These are phyloP conservation scores for Candida neerlandica DNA, from an alignment of 1,139 yeast species.

Conservation along the genomic window DNA sequence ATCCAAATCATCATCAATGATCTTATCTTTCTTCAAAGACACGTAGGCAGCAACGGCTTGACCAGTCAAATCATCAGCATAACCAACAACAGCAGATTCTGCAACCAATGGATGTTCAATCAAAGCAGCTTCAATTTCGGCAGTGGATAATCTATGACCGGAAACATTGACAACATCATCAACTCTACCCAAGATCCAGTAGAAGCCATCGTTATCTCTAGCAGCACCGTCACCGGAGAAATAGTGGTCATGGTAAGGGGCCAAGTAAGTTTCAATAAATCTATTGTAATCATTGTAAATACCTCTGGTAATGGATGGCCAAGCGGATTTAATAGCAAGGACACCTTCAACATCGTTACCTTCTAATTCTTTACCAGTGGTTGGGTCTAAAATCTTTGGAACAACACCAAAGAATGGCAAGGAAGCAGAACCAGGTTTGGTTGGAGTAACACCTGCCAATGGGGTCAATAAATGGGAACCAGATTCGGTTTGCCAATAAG, in stretches of 20 bases:
- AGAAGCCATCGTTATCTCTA: constrained; percentile 74
- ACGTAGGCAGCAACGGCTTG: constrained; percentile 85
- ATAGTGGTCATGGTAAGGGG: constrained; percentile 68
- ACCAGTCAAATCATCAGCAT: constrained; percentile 79
- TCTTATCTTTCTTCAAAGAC: constrained; percentile 53
- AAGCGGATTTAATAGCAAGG: constrained; percentile 65
- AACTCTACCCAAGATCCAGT: constrained; percentile 80
- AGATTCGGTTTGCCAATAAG: constrained; percentile 86
- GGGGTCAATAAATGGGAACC: constrained; percentile 77
- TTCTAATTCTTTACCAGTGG: constrained; percentile 63
- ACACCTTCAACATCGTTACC: constrained; percentile 75
- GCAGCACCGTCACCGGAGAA: constrained; percentile 87
- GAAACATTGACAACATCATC: constrained; percentile 84
- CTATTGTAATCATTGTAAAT: constrained; percentile 71
- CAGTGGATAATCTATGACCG: constrained; percentile 79
- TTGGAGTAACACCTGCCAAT: constrained; percentile 71
- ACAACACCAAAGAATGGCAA: constrained; percentile 78
- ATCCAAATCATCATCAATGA: constrained; percentile 46
- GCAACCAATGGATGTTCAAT: constrained; percentile 71
- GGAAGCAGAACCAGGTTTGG: constrained; percentile 80
- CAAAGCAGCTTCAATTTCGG: constrained; percentile 80
- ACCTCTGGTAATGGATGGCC: constrained; percentile 83
- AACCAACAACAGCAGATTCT: constrained; percentile 81
- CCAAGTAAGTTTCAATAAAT: constrained; percentile 70
- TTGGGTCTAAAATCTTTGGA: constrained; percentile 71